Evolutionary conservation across 2,329 filamentous ascomycete species (phyloP).

Genomic region (Trichoderma atroviride): DNA sequence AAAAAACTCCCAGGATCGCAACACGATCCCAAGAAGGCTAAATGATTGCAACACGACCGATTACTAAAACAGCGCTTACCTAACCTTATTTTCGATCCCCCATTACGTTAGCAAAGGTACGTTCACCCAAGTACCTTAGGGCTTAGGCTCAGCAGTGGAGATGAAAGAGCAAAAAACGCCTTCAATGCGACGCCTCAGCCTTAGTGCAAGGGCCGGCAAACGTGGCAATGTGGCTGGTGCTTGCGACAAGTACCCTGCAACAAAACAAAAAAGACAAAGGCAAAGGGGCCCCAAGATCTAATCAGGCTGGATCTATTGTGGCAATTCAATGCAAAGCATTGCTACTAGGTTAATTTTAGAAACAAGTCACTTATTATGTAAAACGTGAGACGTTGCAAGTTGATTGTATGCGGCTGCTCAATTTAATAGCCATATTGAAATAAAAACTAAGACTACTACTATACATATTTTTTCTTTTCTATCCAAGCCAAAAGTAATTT

Average conservation of each 20-base stretch:
- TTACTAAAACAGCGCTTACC: no score
- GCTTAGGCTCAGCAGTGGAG: background rate
- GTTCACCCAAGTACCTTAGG: no score
- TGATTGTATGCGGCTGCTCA: constrained; percentile 2
- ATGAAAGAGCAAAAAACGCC: background rate
- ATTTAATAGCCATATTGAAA: constrained; percentile 1
- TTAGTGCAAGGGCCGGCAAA: background rate
- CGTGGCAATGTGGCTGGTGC: background rate
- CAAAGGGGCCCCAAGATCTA: background rate
- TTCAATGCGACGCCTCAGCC: background rate
- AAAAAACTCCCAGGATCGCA: no score
- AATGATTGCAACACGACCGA: no score
- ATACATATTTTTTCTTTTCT: constrained; percentile 17
- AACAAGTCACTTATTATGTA: background rate
- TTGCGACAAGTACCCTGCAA: background rate
- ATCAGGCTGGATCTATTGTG: background rate
- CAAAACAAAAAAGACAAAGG: background rate
- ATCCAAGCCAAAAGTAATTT: background rate
- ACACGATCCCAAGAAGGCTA: no score
- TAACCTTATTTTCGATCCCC: no score
- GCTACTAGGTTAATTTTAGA: background rate
- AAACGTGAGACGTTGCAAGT: background rate
- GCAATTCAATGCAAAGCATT: background rate
- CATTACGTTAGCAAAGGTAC: no score
- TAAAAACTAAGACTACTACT: background rate